A percentile compares a stretch with the other conserved stretches of the same genome.
phyloP scores from a whole-genome alignment of 306 rosid genomes.

The Echinosophora koreensis region DNA sequence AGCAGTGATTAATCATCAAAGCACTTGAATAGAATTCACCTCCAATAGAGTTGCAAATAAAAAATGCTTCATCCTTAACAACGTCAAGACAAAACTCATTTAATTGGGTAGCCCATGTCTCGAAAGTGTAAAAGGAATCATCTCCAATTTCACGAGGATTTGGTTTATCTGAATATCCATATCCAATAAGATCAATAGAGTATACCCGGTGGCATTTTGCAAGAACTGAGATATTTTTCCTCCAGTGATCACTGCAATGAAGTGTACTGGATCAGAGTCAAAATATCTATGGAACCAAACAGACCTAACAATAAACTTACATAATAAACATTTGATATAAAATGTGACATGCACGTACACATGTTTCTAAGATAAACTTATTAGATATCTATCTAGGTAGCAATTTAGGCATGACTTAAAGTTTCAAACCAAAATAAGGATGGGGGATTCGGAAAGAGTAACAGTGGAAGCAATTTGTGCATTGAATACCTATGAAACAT shows the following conservation, averaged over 20 bases:
- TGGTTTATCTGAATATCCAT: conserved; percentile 97
- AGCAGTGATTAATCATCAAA: conserved; percentile 1
- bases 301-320: conserved; percentile 32
- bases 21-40: conserved; percentile 55
- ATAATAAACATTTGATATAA: conserved; percentile 15
- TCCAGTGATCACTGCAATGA: conserved; percentile 93
- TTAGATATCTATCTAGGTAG: background rate
- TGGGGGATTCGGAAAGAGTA: no score
- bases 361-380: conserved; percentile 5
- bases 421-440: no score
- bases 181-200: conserved; percentile 93
- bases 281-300: conserved; percentile 34
- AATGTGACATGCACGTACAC: background rate
- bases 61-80: conserved; percentile 79
- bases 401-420: background rate
- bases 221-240: conserved; percentile 81
- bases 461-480: conserved; percentile 39
- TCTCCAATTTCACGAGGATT: conserved; percentile 75
- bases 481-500: conserved; percentile 53
- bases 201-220: conserved; percentile 82
- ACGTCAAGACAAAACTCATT: conserved; percentile 84
- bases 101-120: conserved; percentile 92
- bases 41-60: conserved; percentile 94
- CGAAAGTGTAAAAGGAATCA: conserved; percentile 76
- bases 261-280: conserved; percentile 42